Percentiles rank a stretch among this genome's conserved stretches.
Conservation (phyloP, 192 early-diverging fungal species). For the Thoreauomyces humboldtii region DNA sequence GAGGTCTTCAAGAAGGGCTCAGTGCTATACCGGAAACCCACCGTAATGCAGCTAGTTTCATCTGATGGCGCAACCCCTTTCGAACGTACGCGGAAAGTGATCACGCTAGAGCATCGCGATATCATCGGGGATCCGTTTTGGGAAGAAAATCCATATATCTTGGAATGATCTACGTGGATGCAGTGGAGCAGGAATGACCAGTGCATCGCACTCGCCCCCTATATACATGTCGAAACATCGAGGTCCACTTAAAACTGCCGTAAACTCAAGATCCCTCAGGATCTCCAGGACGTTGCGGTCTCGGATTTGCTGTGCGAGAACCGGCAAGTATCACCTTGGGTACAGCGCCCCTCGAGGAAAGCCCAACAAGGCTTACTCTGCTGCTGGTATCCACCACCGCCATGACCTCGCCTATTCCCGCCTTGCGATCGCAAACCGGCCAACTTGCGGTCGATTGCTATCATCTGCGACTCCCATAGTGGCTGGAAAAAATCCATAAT, state of each 20-base stretch:
- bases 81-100: constrained; percentile 26
- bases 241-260: no score
- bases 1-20: constrained; percentile 89
- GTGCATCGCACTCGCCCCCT: no score
- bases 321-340: not conserved
- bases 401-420: not conserved
- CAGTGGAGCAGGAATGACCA: no score
- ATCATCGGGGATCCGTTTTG: constrained; percentile 51
- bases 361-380: not conserved
- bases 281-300: no score
- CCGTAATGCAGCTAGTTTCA: constrained; percentile 13
- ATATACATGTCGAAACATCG: no score
- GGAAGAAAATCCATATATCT: constrained; percentile 33
- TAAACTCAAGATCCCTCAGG: no score
- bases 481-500: constrained; percentile 19
- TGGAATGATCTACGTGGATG: no score
- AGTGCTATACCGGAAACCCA: constrained; percentile 62
- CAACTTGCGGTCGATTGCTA: constrained; percentile 14
- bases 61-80: constrained; percentile 22
- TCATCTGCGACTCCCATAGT: constrained; percentile 11
- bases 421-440: constrained; percentile 3
- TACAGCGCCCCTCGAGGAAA: not conserved
- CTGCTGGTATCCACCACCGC: not conserved
- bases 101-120: constrained; percentile 38
- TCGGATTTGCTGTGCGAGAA: not conserved